Evolutionary conservation across 2,329 filamentous ascomycete genomes (phyloP).

Genomic region (Diaporthe sp.): DNA sequence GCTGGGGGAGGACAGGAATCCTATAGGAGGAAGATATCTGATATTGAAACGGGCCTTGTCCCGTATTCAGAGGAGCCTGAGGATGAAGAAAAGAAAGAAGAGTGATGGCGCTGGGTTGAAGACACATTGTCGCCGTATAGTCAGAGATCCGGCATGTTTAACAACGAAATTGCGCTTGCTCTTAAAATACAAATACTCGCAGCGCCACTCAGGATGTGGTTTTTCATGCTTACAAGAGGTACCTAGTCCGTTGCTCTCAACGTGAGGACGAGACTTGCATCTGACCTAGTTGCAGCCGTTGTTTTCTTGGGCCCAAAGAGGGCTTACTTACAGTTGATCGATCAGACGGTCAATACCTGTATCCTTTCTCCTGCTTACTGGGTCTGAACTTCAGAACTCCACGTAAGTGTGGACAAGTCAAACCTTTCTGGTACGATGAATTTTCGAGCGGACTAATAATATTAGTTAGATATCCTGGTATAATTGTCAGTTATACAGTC

Average conservation of each 20-base stretch:
- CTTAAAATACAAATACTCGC: background rate
- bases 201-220: no score
- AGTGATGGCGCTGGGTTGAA: background rate
- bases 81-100: constrained; percentile 3
- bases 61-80: constrained; percentile 17
- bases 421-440: no score
- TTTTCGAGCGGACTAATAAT: no score
- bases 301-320: background rate
- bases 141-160: no score
- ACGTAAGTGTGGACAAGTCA: no score
- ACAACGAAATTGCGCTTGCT: no score
- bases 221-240: no score
- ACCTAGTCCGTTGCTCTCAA: background rate
- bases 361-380: no score
- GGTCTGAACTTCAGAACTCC: no score
- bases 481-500: no score
- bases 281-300: background rate
- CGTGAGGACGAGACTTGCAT: background rate
- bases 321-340: background rate
- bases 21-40: constrained; percentile 41
- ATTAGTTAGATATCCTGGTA: no score
- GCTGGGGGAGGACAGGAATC: constrained; percentile 42
- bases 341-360: background rate
- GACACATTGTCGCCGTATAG: no score
- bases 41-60: constrained; percentile 29